Base-by-base conservation (phyloP, 768 basidiomycete genomes). In the Kwoniella sp. region DNA sequence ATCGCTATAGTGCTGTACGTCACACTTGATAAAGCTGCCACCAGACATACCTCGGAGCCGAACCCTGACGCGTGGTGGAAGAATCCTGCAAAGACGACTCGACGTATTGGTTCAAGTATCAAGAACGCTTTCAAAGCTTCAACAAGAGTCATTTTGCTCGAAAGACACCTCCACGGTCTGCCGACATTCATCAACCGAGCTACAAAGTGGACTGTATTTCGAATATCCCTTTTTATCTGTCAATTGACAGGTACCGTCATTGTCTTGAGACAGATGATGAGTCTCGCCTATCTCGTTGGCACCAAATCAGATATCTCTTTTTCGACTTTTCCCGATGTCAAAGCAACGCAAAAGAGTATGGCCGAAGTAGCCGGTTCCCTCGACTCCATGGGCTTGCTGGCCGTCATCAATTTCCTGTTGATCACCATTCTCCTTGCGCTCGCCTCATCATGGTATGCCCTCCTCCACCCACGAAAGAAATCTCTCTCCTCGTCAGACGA, bases 201-300 rank as follows among this genome's bases (percentile, higher is more conserved):
- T 3, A 56, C 40, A 15, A 24, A 19, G 22, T 49, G 53, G 44
- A 63, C 55, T 17, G n/a, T 50, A 4, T 9, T 54, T 7, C 48
- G 53, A 19, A 24, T 33, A 17, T 9, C 26, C 10, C 48, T 63
- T 1, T 63, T 61, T 37, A 12, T 61, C 26, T n/a, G 21, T 47
- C 51, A 61, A 22, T 13, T 63, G 19, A 36, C 47, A 13, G 61
- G 54, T 17, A 52, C 44, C 3, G 26, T 56, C 22, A 19, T 63
- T 19, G 55, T 63, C n/a, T 36, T 63, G 9, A 55, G 61, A 56
- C 61, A 63, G 25, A 51, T 46, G 26, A 63, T 56, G 55, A 63
- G 55, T 29, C 40, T 63, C 15, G 48, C 46, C 10, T 63, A 49
- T 48, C 26, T 63, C n/a, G 37, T 24, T 21, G 52, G 53, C 13